Conservation (phyloP, 305 asterid genomes). For the Stenogyne calaminthoides region DNA sequence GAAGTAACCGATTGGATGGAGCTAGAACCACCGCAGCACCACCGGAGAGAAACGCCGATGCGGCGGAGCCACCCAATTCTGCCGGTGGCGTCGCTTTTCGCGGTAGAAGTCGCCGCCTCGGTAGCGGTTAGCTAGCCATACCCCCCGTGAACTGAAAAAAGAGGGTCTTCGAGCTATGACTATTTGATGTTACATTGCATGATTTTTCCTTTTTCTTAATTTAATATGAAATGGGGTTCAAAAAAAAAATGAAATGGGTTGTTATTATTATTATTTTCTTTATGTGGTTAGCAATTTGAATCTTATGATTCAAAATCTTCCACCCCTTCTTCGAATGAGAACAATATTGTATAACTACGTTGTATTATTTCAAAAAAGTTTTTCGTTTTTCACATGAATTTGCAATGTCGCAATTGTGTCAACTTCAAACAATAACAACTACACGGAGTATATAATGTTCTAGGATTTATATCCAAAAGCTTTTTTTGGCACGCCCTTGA, state of each 20-base stretch:
- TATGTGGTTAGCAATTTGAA: not conserved
- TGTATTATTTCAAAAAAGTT: no score
- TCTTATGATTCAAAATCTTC: no score
- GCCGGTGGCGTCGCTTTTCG: conserved; percentile 37
- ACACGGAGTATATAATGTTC: not conserved
- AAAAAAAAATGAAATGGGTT: not conserved
- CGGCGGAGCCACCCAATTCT: conserved; percentile 22
- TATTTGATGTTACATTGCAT: not conserved
- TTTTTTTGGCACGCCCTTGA: not conserved
- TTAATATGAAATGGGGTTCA: no score
- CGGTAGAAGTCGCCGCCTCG: conserved; percentile 48
- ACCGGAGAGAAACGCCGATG: conserved; percentile 17
- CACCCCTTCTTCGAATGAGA: no score
- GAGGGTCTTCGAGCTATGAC: not conserved
- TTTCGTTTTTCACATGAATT: not conserved
- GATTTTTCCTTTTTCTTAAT: not conserved
- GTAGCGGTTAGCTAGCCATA: conserved; percentile 27
- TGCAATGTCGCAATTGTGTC: not conserved
- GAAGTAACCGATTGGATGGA: conserved; percentile 41
- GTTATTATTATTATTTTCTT: not conserved
- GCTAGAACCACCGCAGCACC: conserved; percentile 16
- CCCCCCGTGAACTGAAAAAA: not conserved
- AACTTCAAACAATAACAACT: not conserved
- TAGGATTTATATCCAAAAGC: no score
- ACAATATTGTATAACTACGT: no score